A percentile compares a stretch with the other conserved stretches of the same genome.
Conservation (phyloP, 345 rosid species). For the Theobroma cacao region DNA sequence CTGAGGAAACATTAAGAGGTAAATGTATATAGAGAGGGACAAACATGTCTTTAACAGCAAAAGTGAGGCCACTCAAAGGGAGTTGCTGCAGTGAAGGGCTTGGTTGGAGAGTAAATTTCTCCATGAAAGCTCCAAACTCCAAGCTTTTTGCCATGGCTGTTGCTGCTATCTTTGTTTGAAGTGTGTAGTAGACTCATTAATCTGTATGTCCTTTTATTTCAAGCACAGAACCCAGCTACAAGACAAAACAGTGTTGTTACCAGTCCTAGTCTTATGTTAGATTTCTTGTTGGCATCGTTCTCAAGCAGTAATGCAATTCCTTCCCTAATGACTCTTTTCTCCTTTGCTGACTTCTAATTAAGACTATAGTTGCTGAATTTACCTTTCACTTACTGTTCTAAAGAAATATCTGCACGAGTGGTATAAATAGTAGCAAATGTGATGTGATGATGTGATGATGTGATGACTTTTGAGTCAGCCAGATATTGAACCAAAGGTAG, state of each 20-base stretch:
- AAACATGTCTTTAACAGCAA: slow-evolving; percentile 92
- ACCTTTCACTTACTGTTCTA: neutral
- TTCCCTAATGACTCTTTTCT: slow-evolving; percentile 1
- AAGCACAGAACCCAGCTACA: neutral
- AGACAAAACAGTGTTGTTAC: neutral
- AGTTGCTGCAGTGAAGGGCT: slow-evolving; percentile 41
- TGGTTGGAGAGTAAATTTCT: slow-evolving; percentile 57
- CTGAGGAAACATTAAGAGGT: neutral
- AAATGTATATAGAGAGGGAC: slow-evolving; percentile 10
- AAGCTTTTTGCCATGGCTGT: slow-evolving; percentile 41
- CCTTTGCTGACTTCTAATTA: too few species aligned
- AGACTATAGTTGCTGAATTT: neutral
- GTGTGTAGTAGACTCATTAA: neutral
- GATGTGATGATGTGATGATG: too few species aligned
- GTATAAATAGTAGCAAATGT: neutral
- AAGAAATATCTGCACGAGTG: neutral
- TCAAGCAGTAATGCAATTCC: slow-evolving; percentile 1
- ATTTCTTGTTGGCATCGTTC: neutral
- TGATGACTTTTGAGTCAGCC: neutral
- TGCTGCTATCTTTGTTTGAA: neutral
- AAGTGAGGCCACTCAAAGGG: slow-evolving; percentile 63
- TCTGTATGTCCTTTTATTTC: neutral
- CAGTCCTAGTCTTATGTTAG: neutral
- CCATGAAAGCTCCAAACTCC: slow-evolving; percentile 81
- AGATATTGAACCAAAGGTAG: too few species aligned